Percentiles rank a stretch among this genome's conserved stretches.
phyloP scores from a whole-genome alignment of 225 moss, liverwort and hornwort species.

The Pseudisothecium myosuroides region DNA sequence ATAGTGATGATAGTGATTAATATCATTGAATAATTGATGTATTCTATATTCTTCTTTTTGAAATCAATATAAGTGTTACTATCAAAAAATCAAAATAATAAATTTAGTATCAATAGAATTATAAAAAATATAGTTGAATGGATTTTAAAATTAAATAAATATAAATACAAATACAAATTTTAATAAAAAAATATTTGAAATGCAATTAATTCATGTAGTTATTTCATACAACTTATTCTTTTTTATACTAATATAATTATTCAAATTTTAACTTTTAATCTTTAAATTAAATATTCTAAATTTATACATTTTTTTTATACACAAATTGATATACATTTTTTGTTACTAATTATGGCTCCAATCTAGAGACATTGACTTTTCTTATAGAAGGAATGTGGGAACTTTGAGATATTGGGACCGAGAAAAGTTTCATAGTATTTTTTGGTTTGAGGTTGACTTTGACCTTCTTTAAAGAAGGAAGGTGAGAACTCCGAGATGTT shows the following conservation, averaged over 20 bases:
- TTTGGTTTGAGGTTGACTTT: background rate
- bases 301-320: background rate
- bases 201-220: background rate
- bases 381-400: accelerated
- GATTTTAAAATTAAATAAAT: background rate
- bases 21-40: no score
- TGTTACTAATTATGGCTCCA: no score
- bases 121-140: no score
- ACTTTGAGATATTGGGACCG: background rate
- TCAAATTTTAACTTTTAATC: background rate
- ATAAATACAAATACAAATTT: background rate
- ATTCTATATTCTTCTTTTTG: no score
- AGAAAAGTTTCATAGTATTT: background rate
- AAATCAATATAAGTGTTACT: background rate
- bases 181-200: background rate
- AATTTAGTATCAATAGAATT: background rate
- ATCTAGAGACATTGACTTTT: background rate
- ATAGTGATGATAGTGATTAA: no score
- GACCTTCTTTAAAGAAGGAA: background rate
- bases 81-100: no score
- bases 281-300: accelerated
- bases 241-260: background rate
- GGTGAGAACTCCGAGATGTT: background rate
- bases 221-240: background rate
- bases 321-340: background rate